Evolutionary conservation across 169 alveolate species (phyloP), one percentile per base, ranked within the genome.

Genomic region (Plasmodium chabaudi): DNA sequence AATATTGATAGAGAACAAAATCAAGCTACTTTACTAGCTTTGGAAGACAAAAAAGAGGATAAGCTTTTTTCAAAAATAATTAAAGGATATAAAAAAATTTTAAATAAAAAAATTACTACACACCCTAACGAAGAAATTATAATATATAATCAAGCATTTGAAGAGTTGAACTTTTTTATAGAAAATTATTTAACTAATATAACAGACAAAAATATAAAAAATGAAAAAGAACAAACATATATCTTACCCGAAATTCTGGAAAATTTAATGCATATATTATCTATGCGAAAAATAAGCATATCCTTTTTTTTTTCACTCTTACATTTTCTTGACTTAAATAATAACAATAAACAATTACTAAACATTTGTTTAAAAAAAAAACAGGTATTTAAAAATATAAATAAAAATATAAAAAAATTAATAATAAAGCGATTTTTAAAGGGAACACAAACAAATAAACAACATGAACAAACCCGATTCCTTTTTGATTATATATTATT

Each of bases 101-200:
- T 79, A 67, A 65, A 46, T 55, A 67, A 46, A 1, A 47, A 55
- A n/a, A 53, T 23, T 23, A 1, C n/a, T 1, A 13, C 55, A 47
- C 65, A 44, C 53, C 12, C 9, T 13, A 70, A 27, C 47, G 72
- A 79, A 5, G 23, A 23, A 7, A 65, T 79, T 34, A 9, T 79
- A 1, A 55, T 79, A 12, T 79, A 79, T 17, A 79, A 79, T 49
- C 15, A 79, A 44, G 56, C 47, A 6, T 79, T 79, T 23, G 63
- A 79, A 9, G 72, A 79, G 44, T 53, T 79, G 19, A 13, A 56
- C 13, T 10, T 9, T 51, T 79, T 79, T 55, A 60, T 79, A n/a
- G 2, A 27, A 7, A 79, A 55, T 12, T 79, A 79, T 39, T 13
- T 79, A 5, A 4, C 59, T 10, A 71, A 79, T 44, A 9, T 65